A percentile compares a stretch with the other conserved stretches of the same genome.
These are phyloP conservation scores for Botrytis aclada DNA, from an alignment of 2,329 filamentous ascomycete species.

Conservation along the genomic window DNA sequence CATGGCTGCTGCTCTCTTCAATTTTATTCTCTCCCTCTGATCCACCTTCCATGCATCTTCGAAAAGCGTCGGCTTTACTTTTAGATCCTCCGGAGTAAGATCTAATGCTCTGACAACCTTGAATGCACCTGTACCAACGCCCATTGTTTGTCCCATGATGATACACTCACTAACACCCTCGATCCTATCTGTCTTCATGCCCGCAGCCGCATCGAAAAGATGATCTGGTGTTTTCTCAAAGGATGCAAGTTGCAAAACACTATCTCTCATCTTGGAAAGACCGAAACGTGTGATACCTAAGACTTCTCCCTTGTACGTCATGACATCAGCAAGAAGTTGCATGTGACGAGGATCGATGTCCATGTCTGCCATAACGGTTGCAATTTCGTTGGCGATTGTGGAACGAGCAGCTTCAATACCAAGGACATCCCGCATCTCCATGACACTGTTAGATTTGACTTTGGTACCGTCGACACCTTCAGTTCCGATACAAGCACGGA, in stretches of 20 bases:
- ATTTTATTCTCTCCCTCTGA: constrained; percentile 33
- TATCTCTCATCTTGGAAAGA: constrained; percentile 93
- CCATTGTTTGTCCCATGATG: constrained; percentile 96
- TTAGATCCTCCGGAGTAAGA: constrained; percentile 55
- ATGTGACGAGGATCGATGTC: constrained; percentile 96
- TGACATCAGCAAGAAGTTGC: constrained; percentile 94
- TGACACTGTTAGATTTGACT: constrained; percentile 78
- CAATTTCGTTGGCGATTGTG: constrained; percentile 88
- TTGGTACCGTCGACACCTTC: constrained; percentile 79
- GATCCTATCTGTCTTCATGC: constrained; percentile 87
- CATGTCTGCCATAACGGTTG: constrained; percentile 87
- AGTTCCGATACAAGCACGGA: constrained; percentile 87
- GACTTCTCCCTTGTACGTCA: constrained; percentile 98
- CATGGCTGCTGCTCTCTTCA: neutral
- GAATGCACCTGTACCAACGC: constrained; percentile 86
- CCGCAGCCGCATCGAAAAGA: constrained; percentile 88
- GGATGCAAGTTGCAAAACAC: constrained; percentile 85
- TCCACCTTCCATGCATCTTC: constrained; percentile 61
- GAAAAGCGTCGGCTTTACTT: constrained; percentile 58
- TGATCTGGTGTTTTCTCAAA: constrained; percentile 99
- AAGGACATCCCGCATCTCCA: constrained; percentile 82
- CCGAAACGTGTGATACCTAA: constrained; percentile 96
- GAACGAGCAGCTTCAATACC: constrained; percentile 91
- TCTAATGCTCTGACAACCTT: constrained; percentile 78
- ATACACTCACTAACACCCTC: constrained; percentile 96